These are phyloP conservation scores for Rhizopogon parksii DNA, from an alignment of 1,284 basidiomycete genomes.

Conservation along the genomic window DNA sequence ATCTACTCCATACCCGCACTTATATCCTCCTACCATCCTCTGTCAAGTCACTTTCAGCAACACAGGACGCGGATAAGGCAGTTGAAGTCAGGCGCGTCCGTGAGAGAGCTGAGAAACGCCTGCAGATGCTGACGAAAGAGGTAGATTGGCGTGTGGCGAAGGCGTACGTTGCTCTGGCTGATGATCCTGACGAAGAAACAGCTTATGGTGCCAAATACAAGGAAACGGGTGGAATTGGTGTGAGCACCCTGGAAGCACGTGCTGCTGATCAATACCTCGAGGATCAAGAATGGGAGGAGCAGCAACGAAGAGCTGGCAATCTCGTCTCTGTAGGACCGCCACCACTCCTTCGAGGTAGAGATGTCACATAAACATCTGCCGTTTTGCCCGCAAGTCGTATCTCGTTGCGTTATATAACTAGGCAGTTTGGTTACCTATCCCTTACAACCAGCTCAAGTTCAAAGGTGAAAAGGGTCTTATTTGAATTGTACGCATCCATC, in stretches of 20 bases:
- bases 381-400: too few species aligned
- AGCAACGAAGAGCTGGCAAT: slow-evolving; percentile 27
- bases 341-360: neutral
- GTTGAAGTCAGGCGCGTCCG: slow-evolving; percentile 38
- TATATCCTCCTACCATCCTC: slow-evolving; percentile 47
- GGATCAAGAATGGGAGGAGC: slow-evolving; percentile 60
- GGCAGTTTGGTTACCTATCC: too few species aligned
- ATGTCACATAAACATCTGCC: neutral
- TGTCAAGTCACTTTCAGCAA: slow-evolving; percentile 20
- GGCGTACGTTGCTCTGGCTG: slow-evolving; percentile 60
- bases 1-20: slow-evolving; percentile 63
- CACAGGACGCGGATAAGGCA: slow-evolving; percentile 28
- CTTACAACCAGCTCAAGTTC: too few species aligned
- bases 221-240: slow-evolving; percentile 26
- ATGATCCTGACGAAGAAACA: slow-evolving; percentile 31
- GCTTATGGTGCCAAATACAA: slow-evolving; percentile 27
- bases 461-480: too few species aligned
- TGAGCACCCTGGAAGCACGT: slow-evolving; percentile 34
- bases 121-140: slow-evolving; percentile 64
- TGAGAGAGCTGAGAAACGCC: slow-evolving; percentile 51
- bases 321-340: neutral
- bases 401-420: too few species aligned
- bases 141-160: slow-evolving; percentile 57
- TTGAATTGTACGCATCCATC: too few species aligned
- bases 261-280: slow-evolving; percentile 58